These are phyloP conservation scores for Ogataea polymorpha DNA, from an alignment of 805 yeast species.

Conservation along the genomic window DNA sequence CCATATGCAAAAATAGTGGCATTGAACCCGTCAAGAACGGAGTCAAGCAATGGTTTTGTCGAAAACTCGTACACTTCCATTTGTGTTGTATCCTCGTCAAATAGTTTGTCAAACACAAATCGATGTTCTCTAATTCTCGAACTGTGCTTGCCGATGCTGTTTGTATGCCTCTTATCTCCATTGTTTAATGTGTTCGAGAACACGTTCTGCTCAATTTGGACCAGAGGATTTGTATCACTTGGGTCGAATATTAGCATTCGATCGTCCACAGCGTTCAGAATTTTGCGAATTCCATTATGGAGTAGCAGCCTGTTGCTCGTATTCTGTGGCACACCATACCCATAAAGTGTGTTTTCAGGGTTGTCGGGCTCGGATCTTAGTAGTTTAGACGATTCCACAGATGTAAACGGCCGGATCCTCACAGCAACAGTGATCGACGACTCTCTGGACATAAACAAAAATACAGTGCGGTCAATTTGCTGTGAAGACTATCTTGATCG, in stretches of 20 bases:
- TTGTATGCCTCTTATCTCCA: constrained; percentile 13
- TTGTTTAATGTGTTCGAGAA: constrained; percentile 15
- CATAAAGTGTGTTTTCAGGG: constrained; percentile 3
- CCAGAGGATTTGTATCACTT: constrained; percentile 62
- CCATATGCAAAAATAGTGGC: constrained; percentile 95
- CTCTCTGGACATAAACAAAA: constrained; percentile 17
- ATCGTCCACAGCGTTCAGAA: constrained; percentile 79
- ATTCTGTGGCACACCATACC: constrained; percentile 32
- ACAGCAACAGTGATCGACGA: constrained; percentile 76
- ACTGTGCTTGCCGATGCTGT: constrained; percentile 26
- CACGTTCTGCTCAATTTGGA: constrained; percentile 41
- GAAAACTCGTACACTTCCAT: constrained; percentile 64
- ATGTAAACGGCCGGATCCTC: constrained; percentile 80
- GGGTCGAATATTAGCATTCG: constrained; percentile 87
- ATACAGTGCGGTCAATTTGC: not conserved
- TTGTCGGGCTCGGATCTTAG: constrained; percentile 29
- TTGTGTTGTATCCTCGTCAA: constrained; percentile 65
- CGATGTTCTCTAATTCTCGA: constrained; percentile 66
- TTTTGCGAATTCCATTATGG: constrained; percentile 54
- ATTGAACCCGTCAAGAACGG: constrained; percentile 80
- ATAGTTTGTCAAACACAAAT: constrained; percentile 78
- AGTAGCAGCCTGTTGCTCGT: constrained; percentile 12
- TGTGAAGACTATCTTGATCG: too few species aligned
- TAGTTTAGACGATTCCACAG: constrained; percentile 39
- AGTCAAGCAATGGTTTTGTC: constrained; percentile 67